Evolutionary conservation across 2,329 filamentous ascomycete species (phyloP).

Genomic region (Colletotrichum shisoi): DNA sequence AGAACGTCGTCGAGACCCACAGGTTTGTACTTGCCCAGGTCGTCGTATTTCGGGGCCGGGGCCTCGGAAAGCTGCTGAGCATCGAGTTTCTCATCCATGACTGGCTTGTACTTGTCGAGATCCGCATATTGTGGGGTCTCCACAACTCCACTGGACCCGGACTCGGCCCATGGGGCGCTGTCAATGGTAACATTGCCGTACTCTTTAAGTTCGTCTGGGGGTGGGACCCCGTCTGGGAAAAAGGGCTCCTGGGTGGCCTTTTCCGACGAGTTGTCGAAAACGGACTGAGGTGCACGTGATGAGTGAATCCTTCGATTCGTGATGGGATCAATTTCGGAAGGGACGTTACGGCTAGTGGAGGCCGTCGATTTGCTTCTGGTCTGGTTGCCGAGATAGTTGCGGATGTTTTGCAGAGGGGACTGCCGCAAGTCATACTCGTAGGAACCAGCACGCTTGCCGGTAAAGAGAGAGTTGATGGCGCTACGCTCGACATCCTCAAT

Average conservation of each 20-base stretch:
- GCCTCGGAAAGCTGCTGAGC: constrained; percentile 39
- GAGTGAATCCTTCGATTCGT: constrained; percentile 61
- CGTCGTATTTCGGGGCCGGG: constrained; percentile 49
- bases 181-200: constrained; percentile 49
- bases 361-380: constrained; percentile 20
- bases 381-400: constrained; percentile 45
- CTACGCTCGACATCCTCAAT: constrained; percentile 57
- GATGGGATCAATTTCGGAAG: constrained; percentile 65
- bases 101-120: constrained; percentile 50
- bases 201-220: constrained; percentile 48
- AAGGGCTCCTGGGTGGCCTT: constrained; percentile 41
- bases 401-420: constrained; percentile 48
- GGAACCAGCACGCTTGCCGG: constrained; percentile 42
- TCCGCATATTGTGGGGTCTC: constrained; percentile 41
- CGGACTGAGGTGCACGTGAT: constrained; percentile 36
- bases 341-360: constrained; percentile 39
- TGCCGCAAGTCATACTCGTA: constrained; percentile 45
- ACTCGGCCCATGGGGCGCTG: constrained; percentile 40
- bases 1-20: constrained; percentile 39
- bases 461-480: constrained; percentile 56
- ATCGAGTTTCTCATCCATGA: constrained; percentile 44
- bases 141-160: constrained; percentile 31
- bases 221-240: constrained; percentile 49
- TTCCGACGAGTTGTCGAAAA: constrained; percentile 25
- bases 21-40: constrained; percentile 53